These are phyloP conservation scores for Coniochaeta sp. DNA, from an alignment of 2,329 filamentous ascomycete species.

Conservation along the genomic window DNA sequence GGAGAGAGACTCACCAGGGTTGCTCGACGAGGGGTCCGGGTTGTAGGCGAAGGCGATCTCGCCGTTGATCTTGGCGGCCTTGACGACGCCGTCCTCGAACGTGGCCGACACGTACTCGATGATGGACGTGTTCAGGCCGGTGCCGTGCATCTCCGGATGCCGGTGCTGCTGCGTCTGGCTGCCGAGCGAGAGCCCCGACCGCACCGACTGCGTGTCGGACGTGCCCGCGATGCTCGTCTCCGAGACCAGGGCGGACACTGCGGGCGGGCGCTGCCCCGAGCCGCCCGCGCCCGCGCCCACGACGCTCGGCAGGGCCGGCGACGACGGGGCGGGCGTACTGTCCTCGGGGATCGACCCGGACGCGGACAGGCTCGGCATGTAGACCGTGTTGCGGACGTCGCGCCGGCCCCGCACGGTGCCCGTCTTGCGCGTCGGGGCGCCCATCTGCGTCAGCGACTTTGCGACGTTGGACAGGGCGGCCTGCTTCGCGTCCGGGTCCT, in stretches of 20 bases:
- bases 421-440: conserved; percentile 59
- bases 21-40: conserved; percentile 36
- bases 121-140: conserved; percentile 80
- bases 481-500: conserved; percentile 65
- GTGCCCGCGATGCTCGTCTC: conserved; percentile 50
- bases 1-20: conserved; percentile 41
- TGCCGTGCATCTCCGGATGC: conserved; percentile 73
- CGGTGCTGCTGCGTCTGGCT: conserved; percentile 63
- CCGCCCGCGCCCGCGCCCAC: too few relatives aligned
- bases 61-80: conserved; percentile 68
- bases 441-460: conserved; percentile 58
- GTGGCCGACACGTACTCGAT: conserved; percentile 85
- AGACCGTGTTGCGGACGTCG: conserved; percentile 87
- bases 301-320: conserved; percentile 27
- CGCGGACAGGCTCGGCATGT: conserved; percentile 48
- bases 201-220: conserved; percentile 86
- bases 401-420: conserved; percentile 81
- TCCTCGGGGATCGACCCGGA: background rate
- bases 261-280: conserved; percentile 34
- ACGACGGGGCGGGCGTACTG: conserved; percentile 12
- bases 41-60: conserved; percentile 88
- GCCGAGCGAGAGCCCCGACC: conserved; percentile 76
- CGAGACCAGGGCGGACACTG: conserved; percentile 51
- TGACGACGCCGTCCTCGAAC: conserved; percentile 68
- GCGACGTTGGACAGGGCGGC: conserved; percentile 70